A percentile compares a stretch with the other conserved stretches of the same genome.
Conservation (phyloP, 2,329 filamentous ascomycete genomes). For the Madurella fahalii region DNA sequence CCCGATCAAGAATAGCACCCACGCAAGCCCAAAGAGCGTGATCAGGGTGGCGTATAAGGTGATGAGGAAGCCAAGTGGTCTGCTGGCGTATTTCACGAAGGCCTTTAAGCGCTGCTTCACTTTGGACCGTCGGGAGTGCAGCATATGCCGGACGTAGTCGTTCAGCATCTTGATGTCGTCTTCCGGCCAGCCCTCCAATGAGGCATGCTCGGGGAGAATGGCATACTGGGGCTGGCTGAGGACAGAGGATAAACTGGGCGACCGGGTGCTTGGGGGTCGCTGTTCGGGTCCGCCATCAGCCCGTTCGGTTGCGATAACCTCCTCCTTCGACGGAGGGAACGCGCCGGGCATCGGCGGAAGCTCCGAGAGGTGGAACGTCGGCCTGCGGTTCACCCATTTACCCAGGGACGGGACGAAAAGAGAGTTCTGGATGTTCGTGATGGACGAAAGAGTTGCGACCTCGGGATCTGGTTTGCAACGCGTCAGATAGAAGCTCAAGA, state of each 20-base stretch:
- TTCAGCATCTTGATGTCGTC: constrained; percentile 74
- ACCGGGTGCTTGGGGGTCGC: constrained; percentile 24
- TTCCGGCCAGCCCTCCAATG: constrained; percentile 68
- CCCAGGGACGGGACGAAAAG: constrained; percentile 83
- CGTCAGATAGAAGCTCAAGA: not conserved
- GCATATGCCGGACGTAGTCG: constrained; percentile 81
- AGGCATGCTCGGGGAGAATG: constrained; percentile 69
- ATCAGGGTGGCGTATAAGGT: constrained; percentile 80
- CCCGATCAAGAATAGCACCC: constrained; percentile 87
- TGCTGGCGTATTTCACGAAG: constrained; percentile 73
- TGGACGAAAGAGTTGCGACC: constrained; percentile 74
- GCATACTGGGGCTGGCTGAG: constrained; percentile 71
- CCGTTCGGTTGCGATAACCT: constrained; percentile 18
- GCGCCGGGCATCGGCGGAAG: constrained; percentile 29
- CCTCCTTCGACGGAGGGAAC: constrained; percentile 25
- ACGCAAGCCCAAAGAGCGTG: constrained; percentile 78
- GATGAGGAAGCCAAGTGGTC: constrained; percentile 76
- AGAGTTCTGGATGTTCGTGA: constrained; percentile 88
- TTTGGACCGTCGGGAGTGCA: constrained; percentile 74
- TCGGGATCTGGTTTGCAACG: constrained; percentile 61
- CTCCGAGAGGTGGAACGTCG: constrained; percentile 69
- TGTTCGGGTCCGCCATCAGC: constrained; percentile 19
- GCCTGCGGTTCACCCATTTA: constrained; percentile 67
- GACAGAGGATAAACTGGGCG: constrained; percentile 60
- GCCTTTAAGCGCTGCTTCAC: constrained; percentile 77